Base-by-base conservation (phyloP, 164 flowering plant species). In the Aristolochia contorta region DNA sequence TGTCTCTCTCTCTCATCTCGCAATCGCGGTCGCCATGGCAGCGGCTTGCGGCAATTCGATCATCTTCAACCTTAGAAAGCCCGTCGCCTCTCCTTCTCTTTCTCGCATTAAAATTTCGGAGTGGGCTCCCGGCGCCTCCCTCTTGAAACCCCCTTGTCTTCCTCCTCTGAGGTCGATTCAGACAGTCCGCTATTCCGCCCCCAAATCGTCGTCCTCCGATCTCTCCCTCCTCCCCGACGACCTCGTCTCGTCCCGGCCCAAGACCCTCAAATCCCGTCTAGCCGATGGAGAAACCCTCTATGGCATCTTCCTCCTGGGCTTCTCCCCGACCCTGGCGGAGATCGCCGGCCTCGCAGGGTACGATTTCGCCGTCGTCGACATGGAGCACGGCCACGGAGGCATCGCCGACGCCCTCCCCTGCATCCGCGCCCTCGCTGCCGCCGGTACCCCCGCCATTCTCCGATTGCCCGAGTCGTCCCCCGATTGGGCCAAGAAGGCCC, bases 301-400 rank as follows among this genome's bases (percentile, higher is more conserved):
- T 67, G 96, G 98, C 25, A 54, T 89, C 54, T 89, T 89, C 84
- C 88, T 89, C 66, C 84, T 87, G 72, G 65, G 74, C 65, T 85
- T 84, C 83, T 89, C 96, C 21, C 98, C 96, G 0, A 82, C 89
- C 13, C 64, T 92, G 19, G 91, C 96, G 53, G 98, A 91, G 66
- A 91, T 89, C 67, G 82, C 85, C 23, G 98, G 87, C 27, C 80
- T 78, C 30, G 69, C 92, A 20, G 98, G 98, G 55, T 89, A 91
- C 76, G 98, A 91, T 54, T 91, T 75, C 68, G 95, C 79, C 54
- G 91, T 89, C 22, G 77, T 91, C 46, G 98, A 91, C 72, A 85
- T 91, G 86, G 98, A 91, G 63, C 98, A 91, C 70, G 96, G 96
- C 25, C 84, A 62, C 59, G 98, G 98, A 0, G 89, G 94, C 33